phyloP scores from a whole-genome alignment of 805 yeast species.

The Suhomyces faveliae region DNA sequence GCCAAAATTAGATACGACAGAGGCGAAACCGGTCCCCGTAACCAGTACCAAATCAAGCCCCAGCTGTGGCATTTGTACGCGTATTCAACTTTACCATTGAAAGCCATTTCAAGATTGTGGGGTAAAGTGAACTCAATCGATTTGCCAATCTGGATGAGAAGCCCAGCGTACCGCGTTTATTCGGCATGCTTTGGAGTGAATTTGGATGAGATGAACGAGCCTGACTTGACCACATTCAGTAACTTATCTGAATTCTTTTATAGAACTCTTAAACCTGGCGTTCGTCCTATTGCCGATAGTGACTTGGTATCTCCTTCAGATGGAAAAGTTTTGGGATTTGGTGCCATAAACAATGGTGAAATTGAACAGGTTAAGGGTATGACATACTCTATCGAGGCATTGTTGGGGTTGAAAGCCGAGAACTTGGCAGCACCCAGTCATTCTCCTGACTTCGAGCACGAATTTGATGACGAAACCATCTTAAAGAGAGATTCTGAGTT shows the following conservation, averaged over 20 bases:
- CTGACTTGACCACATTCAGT: constrained; percentile 67
- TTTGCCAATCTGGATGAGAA: constrained; percentile 85
- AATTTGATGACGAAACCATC: constrained; percentile 39
- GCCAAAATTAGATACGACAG: constrained; percentile 42
- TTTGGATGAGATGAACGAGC: constrained; percentile 83
- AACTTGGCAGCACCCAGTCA: constrained; percentile 56
- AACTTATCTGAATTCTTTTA: constrained; percentile 92
- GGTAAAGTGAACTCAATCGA: constrained; percentile 82
- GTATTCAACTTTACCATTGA: constrained; percentile 86
- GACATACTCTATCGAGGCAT: constrained; percentile 85
- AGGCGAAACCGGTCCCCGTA: constrained; percentile 24
- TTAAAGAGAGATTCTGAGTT: constrained; percentile 64
- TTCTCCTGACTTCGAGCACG: constrained; percentile 44
- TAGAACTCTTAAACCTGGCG: constrained; percentile 73
- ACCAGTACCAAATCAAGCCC: constrained; percentile 52
- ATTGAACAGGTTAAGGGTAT: constrained; percentile 97
- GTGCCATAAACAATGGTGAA: constrained; percentile 75
- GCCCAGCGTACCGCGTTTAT: constrained; percentile 76
- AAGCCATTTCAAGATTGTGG: constrained; percentile 91
- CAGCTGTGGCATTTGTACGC: constrained; percentile 88
- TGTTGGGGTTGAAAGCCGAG: constrained; percentile 63
- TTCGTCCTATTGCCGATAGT: constrained; percentile 67
- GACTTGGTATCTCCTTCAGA: constrained; percentile 88
- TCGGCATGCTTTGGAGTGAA: constrained; percentile 83
- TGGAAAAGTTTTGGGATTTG: constrained; percentile 85